These are phyloP conservation scores for Stenocarpella maydis DNA, from an alignment of 2,329 filamentous ascomycete species.

Conservation along the genomic window DNA sequence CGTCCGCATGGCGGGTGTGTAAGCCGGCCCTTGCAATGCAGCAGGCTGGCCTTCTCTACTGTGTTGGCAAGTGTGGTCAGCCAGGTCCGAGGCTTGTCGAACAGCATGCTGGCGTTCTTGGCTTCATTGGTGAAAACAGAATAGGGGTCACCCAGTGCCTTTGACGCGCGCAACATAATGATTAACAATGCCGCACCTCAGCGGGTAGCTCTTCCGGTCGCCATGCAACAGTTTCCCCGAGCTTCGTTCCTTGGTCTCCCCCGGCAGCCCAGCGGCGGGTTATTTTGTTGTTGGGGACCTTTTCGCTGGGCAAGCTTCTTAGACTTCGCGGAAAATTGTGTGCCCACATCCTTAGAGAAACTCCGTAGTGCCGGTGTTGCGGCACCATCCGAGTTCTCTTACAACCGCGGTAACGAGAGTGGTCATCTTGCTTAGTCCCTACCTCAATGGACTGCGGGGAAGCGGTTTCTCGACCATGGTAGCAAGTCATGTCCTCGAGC, in stretches of 20 bases:
- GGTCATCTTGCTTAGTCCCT: background rate
- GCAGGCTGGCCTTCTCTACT: background rate
- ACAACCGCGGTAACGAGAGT: background rate
- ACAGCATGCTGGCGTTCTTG: background rate
- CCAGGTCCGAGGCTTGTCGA: background rate
- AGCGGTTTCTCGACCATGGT: background rate
- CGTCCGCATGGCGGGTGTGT: slow-evolving; percentile 14
- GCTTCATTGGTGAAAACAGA: slow-evolving; percentile 7
- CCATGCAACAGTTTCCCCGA: slow-evolving; percentile 16
- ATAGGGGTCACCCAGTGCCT: background rate
- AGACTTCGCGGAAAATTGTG: background rate
- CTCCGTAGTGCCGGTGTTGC: background rate
- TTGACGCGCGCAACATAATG: slow-evolving; percentile 24
- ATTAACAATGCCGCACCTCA: slow-evolving; percentile 15
- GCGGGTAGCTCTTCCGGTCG: slow-evolving; percentile 18
- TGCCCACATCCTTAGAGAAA: background rate
- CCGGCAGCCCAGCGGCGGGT: slow-evolving; percentile 7
- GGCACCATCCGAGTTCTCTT: background rate
- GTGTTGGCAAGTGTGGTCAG: background rate
- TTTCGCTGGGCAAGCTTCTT: slow-evolving; percentile 10
- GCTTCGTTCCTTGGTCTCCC: slow-evolving; percentile 16
- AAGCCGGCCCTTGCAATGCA: slow-evolving; percentile 7
- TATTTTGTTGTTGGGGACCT: slow-evolving; percentile 3
- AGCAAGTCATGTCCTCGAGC: background rate
- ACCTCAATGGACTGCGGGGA: background rate